A percentile compares a stretch with the other conserved stretches of the same genome.
Conservation (phyloP, 257 asterid species). For the Galeopsis tetrahit region DNA sequence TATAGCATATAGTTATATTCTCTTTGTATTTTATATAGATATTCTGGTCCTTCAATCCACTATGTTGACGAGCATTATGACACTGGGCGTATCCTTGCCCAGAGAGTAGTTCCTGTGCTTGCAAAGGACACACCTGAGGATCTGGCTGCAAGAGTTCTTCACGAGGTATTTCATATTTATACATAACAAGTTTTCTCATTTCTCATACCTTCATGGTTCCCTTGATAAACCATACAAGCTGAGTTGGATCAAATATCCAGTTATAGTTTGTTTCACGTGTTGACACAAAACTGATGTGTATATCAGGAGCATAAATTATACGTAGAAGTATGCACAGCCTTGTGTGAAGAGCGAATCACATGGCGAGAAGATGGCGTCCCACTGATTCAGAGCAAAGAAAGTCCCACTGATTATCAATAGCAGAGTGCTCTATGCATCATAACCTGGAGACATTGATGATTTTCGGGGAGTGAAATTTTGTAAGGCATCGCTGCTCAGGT, state of each 20-base stretch:
- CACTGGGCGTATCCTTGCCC: slow-evolving; percentile 88
- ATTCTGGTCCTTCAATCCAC: slow-evolving; percentile 84
- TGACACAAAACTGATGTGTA: slow-evolving; percentile 3
- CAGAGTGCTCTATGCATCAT: background rate
- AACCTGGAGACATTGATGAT: background rate
- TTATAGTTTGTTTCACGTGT: background rate
- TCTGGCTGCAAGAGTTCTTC: slow-evolving; percentile 81
- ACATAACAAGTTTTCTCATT: background rate
- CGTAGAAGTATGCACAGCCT: slow-evolving; percentile 60
- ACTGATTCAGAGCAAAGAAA: slow-evolving; percentile 62
- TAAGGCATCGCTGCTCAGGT: background rate
- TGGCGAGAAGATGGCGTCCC: slow-evolving; percentile 91
- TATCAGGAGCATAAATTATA: slow-evolving; percentile 75
- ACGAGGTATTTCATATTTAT: slow-evolving; percentile 49
- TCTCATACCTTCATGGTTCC: background rate
- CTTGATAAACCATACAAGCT: background rate
- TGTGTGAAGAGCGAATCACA: slow-evolving; percentile 69
- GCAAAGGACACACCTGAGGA: slow-evolving; percentile 78
- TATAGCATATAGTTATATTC: background rate
- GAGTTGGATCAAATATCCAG: background rate
- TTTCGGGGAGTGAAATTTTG: background rate
- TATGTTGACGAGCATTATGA: slow-evolving; percentile 81
- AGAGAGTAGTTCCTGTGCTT: slow-evolving; percentile 76
- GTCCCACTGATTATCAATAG: slow-evolving; percentile 47
- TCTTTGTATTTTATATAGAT: slow-evolving; percentile 41